Conservation (phyloP, 2,329 filamentous ascomycete genomes). For the Colletotrichum tropicale region DNA sequence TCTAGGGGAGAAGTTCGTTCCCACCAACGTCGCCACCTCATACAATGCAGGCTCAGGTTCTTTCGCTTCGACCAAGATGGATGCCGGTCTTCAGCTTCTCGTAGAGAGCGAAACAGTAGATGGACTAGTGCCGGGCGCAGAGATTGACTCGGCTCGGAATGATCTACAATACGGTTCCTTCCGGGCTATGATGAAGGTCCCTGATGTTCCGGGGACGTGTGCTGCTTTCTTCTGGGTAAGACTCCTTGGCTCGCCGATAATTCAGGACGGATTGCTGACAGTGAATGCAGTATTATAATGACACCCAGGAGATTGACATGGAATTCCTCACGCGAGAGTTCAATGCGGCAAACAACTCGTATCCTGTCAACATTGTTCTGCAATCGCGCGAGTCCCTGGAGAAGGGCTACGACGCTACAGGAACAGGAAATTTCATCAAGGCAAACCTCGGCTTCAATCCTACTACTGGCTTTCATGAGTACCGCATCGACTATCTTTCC, state of each 20-base stretch:
- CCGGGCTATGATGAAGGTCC: constrained; percentile 69
- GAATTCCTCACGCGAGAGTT: constrained; percentile 77
- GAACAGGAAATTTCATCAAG: constrained; percentile 62
- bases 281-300: constrained; percentile 69
- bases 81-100: constrained; percentile 60
- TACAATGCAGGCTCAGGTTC: constrained; percentile 38
- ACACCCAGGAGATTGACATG: constrained; percentile 82
- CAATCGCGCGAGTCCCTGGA: constrained; percentile 66
- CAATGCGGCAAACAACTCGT: constrained; percentile 50
- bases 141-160: constrained; percentile 64
- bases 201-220: constrained; percentile 68
- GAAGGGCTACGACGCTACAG: constrained; percentile 66
- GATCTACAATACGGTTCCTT: constrained; percentile 76
- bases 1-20: constrained; percentile 68
- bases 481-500: constrained; percentile 76
- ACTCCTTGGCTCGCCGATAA: not conserved
- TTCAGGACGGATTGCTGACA: not conserved
- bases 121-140: constrained; percentile 63
- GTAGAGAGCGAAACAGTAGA: constrained; percentile 52
- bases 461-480: constrained; percentile 72
- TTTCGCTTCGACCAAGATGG: constrained; percentile 49
- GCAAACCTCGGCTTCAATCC: constrained; percentile 70
- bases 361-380: constrained; percentile 75
- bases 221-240: constrained; percentile 80
- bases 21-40: constrained; percentile 57